Base-by-base conservation (phyloP, 306 rosid genomes). In the Hippophae gyantsensis region DNA sequence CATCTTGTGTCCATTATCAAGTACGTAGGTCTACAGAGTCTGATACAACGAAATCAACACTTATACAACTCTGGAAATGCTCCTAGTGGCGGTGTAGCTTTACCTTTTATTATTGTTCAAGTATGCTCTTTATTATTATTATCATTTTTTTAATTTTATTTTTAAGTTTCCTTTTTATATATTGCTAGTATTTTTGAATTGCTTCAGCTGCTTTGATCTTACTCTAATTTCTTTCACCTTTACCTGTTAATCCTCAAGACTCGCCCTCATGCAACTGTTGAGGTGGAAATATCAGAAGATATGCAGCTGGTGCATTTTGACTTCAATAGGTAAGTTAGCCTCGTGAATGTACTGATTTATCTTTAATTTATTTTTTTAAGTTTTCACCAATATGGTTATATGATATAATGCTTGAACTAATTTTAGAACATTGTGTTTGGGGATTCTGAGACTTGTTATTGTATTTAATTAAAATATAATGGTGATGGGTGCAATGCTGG, bases 231-330 rank as follows among this genome's bases (percentile, higher is more conserved):
- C 11, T n/a, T 13, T 52, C 25, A 38, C 40, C 23, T 43, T 66
- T 56, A 68, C 68, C 14, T 66, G 61, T 74, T 25, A 43, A 61
- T 67, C 58, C 65, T 70, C 48, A 63, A 92, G 98, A 92, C 98
- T 56, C 86, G 96, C 11, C 96, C 98, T 41, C 96, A 92, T 83
- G 98, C 98, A 56, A 92, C 96, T 61, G 96, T 92, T 45, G 98
- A 92, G 81, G 95, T 92, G 73, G 96, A 92, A 83, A 92, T 87
- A 73, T 92, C 98, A 63, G 98, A 92, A 82, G 98, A 92, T 72
- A 92, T 83, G 98, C 96, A 90, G 76, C 83, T 92, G 73, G 96
- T 92, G 69, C 98, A 92, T 78, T 92, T 92, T 75, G 98, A 92
- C 76, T 92, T 92, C 86, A 92, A 82, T 63, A 92, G 98, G 98